phyloP scores from a whole-genome alignment of 768 basidiomycete species.

The Amylocystis lapponica region DNA sequence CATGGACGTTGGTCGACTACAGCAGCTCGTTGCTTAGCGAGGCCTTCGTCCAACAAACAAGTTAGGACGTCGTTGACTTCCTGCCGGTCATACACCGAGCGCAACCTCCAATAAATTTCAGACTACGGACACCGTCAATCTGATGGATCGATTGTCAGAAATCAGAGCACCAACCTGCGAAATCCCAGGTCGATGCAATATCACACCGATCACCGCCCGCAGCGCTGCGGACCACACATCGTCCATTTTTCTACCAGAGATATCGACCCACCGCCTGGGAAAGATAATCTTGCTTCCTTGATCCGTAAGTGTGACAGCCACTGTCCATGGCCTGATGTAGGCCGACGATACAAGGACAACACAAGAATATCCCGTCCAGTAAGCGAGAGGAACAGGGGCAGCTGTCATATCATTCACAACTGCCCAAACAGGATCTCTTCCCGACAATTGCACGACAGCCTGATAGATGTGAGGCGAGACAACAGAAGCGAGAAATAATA shows the following conservation, averaged over 20 bases:
- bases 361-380: slow-evolving; percentile 61
- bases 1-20: slow-evolving; percentile 14
- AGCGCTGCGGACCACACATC: slow-evolving; percentile 72
- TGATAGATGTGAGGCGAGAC: background rate
- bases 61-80: slow-evolving; percentile 62
- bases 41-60: slow-evolving; percentile 48
- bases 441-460: background rate
- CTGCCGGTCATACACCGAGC: slow-evolving; percentile 68
- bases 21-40: slow-evolving; percentile 32
- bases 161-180: slow-evolving; percentile 46
- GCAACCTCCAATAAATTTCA: slow-evolving; percentile 67
- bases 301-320: slow-evolving; percentile 32
- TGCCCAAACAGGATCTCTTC: slow-evolving; percentile 15
- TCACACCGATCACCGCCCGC: slow-evolving; percentile 57
- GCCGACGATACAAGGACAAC: slow-evolving; percentile 52
- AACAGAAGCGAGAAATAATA: background rate
- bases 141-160: background rate
- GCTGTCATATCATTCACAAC: slow-evolving; percentile 40
- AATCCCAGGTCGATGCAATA: slow-evolving; percentile 70
- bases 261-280: slow-evolving; percentile 76
- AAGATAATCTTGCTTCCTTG: slow-evolving; percentile 36
- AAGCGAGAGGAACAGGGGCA: slow-evolving; percentile 47
- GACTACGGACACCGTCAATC: slow-evolving; percentile 32
- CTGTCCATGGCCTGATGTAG: slow-evolving; percentile 50
- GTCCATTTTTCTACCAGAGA: slow-evolving; percentile 51